Evolutionary conservation across 768 basidiomycete genomes (phyloP).

Genomic region (Podaxis sp.): DNA sequence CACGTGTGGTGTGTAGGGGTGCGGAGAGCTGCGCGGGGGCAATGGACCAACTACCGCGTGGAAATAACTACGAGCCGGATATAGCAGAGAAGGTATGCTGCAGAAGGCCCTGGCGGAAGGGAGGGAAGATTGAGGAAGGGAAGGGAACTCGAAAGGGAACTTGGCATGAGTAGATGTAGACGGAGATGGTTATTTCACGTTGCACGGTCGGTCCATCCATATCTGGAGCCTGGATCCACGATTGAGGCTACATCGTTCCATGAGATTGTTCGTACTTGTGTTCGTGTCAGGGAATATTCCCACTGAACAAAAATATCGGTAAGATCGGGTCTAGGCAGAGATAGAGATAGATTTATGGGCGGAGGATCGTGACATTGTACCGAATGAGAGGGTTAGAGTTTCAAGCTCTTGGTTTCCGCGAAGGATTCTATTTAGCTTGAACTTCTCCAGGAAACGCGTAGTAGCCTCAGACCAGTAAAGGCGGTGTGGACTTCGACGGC

Average conservation of each 20-base stretch:
- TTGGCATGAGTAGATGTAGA: conserved; percentile 2
- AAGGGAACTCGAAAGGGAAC: not conserved
- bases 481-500: not conserved
- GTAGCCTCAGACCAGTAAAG: not conserved
- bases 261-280: not conserved
- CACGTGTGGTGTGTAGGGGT: conserved; percentile 3
- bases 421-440: not conserved
- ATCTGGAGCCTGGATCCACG: not conserved
- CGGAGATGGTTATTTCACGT: not conserved
- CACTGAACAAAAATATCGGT: not conserved
- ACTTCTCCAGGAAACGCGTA: not conserved
- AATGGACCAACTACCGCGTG: not conserved
- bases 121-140: not conserved
- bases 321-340: not conserved
- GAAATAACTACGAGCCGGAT: not conserved
- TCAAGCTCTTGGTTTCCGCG: conserved; percentile 6
- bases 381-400: not conserved
- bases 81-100: not conserved
- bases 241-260: not conserved
- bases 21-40: not conserved
- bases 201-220: not conserved
- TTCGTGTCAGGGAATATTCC: not conserved
- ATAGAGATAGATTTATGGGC: not conserved
- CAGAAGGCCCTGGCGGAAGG: not conserved
- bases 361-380: conserved; percentile 7